phyloP scores from a whole-genome alignment of 768 basidiomycete species.

The Suillus lakei region DNA sequence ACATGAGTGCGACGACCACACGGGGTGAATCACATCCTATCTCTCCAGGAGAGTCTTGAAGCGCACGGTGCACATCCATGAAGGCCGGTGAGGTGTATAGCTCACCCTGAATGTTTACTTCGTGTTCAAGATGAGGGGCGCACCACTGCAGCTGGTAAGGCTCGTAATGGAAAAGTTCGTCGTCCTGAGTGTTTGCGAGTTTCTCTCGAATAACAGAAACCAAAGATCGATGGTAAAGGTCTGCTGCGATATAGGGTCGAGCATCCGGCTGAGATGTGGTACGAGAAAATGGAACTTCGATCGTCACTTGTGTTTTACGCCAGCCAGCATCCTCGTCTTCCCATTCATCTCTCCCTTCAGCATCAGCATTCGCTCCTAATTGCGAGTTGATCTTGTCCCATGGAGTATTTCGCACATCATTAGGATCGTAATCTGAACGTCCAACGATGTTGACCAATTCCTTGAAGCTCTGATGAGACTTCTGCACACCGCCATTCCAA shows the following conservation, averaged over 20 bases:
- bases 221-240: background rate
- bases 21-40: slow-evolving; percentile 20
- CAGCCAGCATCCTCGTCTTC: background rate
- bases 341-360: background rate
- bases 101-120: background rate
- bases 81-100: background rate
- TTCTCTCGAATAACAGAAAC: background rate
- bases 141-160: background rate
- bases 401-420: background rate
- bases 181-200: background rate
- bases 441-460: background rate
- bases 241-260: background rate
- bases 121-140: background rate
- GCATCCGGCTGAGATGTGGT: background rate
- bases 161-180: background rate
- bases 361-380: background rate
- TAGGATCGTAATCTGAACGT: background rate
- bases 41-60: slow-evolving; percentile 23
- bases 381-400: background rate
- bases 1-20: slow-evolving; percentile 14
- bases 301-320: background rate
- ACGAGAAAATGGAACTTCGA: background rate
- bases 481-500: background rate
- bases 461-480: background rate
- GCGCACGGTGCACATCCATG: slow-evolving; percentile 13